Evolutionary conservation across 208 protist species (phyloP).

Genomic region (Borovskyia barvae): DNA sequence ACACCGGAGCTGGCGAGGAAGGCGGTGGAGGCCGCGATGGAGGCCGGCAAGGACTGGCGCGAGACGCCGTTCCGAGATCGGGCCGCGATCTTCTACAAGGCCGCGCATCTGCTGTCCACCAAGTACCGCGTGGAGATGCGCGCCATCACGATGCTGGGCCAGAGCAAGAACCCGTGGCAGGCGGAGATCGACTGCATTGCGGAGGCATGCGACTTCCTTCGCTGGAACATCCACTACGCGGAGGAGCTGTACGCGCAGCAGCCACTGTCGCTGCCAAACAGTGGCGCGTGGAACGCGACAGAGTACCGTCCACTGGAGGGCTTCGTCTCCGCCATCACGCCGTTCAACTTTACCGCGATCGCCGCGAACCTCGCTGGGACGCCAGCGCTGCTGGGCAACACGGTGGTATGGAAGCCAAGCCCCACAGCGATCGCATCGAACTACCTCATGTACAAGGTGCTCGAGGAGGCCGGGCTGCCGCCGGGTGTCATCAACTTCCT

Average conservation of each 20-base stretch:
- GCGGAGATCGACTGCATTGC: slow-evolving; percentile 96
- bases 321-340: slow-evolving; percentile 94
- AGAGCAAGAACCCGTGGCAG: slow-evolving; percentile 97
- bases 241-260: slow-evolving; percentile 92
- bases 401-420: slow-evolving; percentile 96
- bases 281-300: slow-evolving; percentile 92
- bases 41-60: slow-evolving; percentile 75
- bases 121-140: slow-evolving; percentile 87
- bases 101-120: slow-evolving; percentile 85
- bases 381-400: slow-evolving; percentile 97
- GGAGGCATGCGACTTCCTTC: slow-evolving; percentile 95
- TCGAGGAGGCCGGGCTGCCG: slow-evolving; percentile 95
- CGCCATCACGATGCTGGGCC: slow-evolving; percentile 95
- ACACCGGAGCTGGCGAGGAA: slow-evolving; percentile 77
- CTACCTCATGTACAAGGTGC: slow-evolving; percentile 93
- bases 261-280: slow-evolving; percentile 67
- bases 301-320: slow-evolving; percentile 97
- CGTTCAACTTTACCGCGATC: slow-evolving; percentile 99
- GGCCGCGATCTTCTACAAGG: slow-evolving; percentile 93
- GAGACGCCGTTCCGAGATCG: slow-evolving; percentile 88
- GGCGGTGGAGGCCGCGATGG: slow-evolving; percentile 88
- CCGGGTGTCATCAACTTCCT: slow-evolving; percentile 95
- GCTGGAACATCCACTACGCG: slow-evolving; percentile 95
- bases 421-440: slow-evolving; percentile 89
- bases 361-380: slow-evolving; percentile 93